Evolutionary conservation across 2,329 filamentous ascomycete genomes (phyloP), one percentile per base, ranked within the genome.

Genomic region (Fusarium fracticaudum): DNA sequence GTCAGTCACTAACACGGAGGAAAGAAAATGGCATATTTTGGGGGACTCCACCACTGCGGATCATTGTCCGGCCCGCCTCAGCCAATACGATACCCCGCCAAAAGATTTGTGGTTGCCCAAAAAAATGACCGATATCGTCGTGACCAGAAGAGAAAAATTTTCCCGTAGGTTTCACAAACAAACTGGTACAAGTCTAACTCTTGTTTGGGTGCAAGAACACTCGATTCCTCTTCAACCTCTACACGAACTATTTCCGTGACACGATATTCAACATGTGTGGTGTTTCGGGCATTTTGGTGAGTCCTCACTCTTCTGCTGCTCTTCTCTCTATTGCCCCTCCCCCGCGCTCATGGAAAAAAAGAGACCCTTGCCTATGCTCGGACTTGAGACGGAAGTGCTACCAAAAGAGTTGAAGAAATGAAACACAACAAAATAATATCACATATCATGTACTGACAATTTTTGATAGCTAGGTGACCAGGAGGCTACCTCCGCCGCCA

Each of bases 401-500:
- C 67, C 47, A 67, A 67, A 59, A 61, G 47, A 67, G 60, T 51
- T 48, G 41, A 48, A 55, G 51, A 45, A 64, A 35, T 40, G 43
- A 44, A 55, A 65, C 22, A 45, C 22, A 57, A 41, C 22, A 50
- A 45, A 45, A 50, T 33, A 45, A 45, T 18, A 26, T 54, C 38
- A 20, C 33, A 53, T 41, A 61, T 47, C 22, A 59, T 17, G 29
- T 58, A 38, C 73, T 59, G 55, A 72, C 66, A 51, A n/a, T 53
- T 6, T 44, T 54, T 17, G 7, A 68, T 33, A 82, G 80, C 75
- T 82, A 43, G 81, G 81, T 71, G 81, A 83, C 45, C 26, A 77
- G n/a, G 76, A 80, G 40, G 80, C 80, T 74, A 80, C 71, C 48
- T 80, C 76, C 54, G 91, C 91, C 38, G 89, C 90, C 22, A 86